A percentile compares a stretch with the other conserved stretches of the same genome.
Conservation (phyloP, 495 filamentous ascomycete genomes). For the Neurospora sublineolata region DNA sequence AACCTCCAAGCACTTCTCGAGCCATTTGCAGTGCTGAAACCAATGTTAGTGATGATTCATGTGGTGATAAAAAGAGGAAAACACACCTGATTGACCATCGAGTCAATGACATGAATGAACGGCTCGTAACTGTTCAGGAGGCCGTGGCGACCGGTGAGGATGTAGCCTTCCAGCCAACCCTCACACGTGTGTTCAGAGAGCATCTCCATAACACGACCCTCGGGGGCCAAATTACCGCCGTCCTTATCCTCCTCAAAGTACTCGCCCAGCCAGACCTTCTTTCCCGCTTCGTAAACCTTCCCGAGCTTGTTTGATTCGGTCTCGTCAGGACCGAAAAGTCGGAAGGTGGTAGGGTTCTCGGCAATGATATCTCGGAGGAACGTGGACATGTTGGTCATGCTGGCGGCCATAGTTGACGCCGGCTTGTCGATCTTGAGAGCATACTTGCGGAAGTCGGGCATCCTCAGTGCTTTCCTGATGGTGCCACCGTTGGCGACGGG, state of each 20-base stretch:
- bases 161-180: slow-evolving; percentile 66
- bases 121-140: slow-evolving; percentile 68
- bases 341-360: slow-evolving; percentile 51
- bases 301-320: slow-evolving; percentile 65
- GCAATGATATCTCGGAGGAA: slow-evolving; percentile 53
- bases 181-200: slow-evolving; percentile 65
- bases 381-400: slow-evolving; percentile 53
- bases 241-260: slow-evolving; percentile 61
- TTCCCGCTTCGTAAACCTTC: slow-evolving; percentile 53
- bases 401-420: slow-evolving; percentile 37
- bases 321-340: slow-evolving; percentile 64
- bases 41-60: slow-evolving; percentile 4
- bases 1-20: slow-evolving; percentile 63
- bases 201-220: slow-evolving; percentile 67
- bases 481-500: slow-evolving; percentile 58
- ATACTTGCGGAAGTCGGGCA: slow-evolving; percentile 56
- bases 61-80: neutral
- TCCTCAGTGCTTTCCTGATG: slow-evolving; percentile 47
- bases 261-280: slow-evolving; percentile 68
- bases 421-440: slow-evolving; percentile 42
- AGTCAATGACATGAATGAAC: slow-evolving; percentile 68
- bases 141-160: slow-evolving; percentile 59
- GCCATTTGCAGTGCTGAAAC: slow-evolving; percentile 60
- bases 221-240: slow-evolving; percentile 52
- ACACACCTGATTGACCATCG: slow-evolving; percentile 56